Evolutionary conservation across 495 filamentous ascomycete genomes (phyloP), one percentile per base, ranked within the genome.

Genomic region (Chaetomidium leptoderma): DNA sequence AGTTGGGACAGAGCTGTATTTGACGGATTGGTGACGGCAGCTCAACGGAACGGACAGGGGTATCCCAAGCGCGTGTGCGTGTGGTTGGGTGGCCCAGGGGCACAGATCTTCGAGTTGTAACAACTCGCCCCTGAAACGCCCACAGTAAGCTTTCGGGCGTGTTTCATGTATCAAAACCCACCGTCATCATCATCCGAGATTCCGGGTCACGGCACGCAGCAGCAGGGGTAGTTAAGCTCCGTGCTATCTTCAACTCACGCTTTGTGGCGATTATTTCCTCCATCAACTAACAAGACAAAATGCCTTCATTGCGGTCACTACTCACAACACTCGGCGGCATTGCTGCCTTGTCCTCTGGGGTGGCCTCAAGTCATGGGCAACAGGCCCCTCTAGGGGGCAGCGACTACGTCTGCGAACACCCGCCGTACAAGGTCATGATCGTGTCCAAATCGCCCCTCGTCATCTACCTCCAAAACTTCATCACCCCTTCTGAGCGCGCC

Each of bases 371-470:
- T 36, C 13, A 49, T 17, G 14, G 21, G n/a, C 54, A 62, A 30
- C 49, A 53, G 51, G 17, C 51, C 17, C 46, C 43, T 1, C 7
- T 45, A n/a, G 21, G 5, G 0, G 6, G 24, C 24, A 42, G 46
- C 53, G 64, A 64, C 63, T 69, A 70, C 62, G 60, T 35, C 19
- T 75, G 74, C 65, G 35, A 66, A 51, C 71, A 75, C 45, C 72
- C 76, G 23, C 68, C 69, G 19, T 82, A 81, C 66, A 71, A 75
- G 33, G 72, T 76, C 11, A 74, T 78, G 54, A 64, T 83, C 53
- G 74, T 83, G 52, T 81, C 79, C 24, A 74, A 77, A 58, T 74
- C 72, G 8, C 82, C 82, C 0, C 68, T 83, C 5, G 73, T 85
- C 4, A 77, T 85, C 53, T 83, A 83, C 66, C 75, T 83, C 60